phyloP scores from a whole-genome alignment of 768 basidiomycete species.

The Coprinopsis marcescibilis region DNA sequence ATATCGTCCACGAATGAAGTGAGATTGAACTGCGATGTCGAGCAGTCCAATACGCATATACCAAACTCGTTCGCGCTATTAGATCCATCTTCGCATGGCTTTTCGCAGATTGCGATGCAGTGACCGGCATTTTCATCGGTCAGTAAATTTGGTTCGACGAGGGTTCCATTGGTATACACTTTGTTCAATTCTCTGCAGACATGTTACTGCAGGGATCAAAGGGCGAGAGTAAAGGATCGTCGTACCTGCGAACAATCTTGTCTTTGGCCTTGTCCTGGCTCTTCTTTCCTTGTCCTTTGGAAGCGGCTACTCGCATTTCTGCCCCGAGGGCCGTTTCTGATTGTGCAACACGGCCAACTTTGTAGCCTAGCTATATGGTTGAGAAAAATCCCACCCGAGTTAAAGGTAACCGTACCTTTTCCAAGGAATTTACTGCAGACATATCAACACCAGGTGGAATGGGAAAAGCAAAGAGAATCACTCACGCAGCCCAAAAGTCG shows the following conservation, averaged over 20 bases:
- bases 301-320: slow-evolving; percentile 86
- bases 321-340: slow-evolving; percentile 95
- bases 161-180: slow-evolving; percentile 94
- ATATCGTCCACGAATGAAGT: slow-evolving; percentile 89
- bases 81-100: slow-evolving; percentile 35
- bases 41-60: slow-evolving; percentile 86
- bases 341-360: slow-evolving; percentile 96
- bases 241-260: slow-evolving; percentile 82
- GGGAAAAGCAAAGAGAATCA: slow-evolving; percentile 17
- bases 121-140: slow-evolving; percentile 94
- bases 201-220: neutral
- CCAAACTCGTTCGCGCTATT: slow-evolving; percentile 63
- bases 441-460: neutral
- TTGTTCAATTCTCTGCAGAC: slow-evolving; percentile 75
- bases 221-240: slow-evolving; percentile 1
- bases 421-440: slow-evolving; percentile 69
- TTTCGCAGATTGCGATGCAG: slow-evolving; percentile 84
- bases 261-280: slow-evolving; percentile 62
- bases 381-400: too few species aligned
- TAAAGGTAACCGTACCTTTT: too few species aligned
- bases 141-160: slow-evolving; percentile 85
- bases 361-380: too few species aligned
- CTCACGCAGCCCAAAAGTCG: slow-evolving; percentile 88
- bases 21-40: slow-evolving; percentile 93
- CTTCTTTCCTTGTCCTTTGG: slow-evolving; percentile 51